These are phyloP conservation scores for Stromatinia cepivora DNA, from an alignment of 2,329 filamentous ascomycete species.

Conservation along the genomic window DNA sequence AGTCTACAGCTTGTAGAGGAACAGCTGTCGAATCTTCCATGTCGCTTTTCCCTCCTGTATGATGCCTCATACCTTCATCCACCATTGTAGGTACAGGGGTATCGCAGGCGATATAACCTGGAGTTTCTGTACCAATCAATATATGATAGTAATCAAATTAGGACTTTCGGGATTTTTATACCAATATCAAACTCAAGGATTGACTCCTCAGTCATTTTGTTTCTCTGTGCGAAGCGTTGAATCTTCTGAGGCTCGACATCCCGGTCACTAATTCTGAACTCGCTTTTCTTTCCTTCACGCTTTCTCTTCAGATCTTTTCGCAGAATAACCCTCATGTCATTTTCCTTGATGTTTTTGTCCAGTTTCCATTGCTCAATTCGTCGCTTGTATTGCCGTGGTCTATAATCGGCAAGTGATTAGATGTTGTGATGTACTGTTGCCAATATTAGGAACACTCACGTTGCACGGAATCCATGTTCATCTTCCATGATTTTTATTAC, in stretches of 20 bases:
- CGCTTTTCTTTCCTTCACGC: background rate
- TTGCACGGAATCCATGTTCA: background rate
- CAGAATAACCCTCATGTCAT: background rate
- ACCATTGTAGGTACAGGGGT: background rate
- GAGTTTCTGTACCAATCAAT: background rate
- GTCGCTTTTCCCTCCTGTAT: background rate
- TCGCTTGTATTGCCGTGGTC: background rate
- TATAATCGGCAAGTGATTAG: background rate
- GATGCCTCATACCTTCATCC: background rate
- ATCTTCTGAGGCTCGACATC: background rate
- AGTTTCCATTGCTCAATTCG: background rate
- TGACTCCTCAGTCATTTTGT: background rate
- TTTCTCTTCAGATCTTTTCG: background rate
- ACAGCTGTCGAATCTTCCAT: background rate
- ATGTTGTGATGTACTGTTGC: background rate
- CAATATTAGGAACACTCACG: background rate
- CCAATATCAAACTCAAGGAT: background rate
- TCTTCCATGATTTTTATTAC: background rate
- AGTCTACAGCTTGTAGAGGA: too few relatives aligned
- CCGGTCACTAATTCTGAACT: background rate
- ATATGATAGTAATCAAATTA: background rate
- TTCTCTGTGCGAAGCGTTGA: constrained; percentile 5
- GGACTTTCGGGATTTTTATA: background rate
- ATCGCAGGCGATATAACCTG: background rate
- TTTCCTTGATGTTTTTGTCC: background rate